These are phyloP conservation scores for Alternaria novae-zelandiae DNA, from an alignment of 2,329 filamentous ascomycete species.

Conservation along the genomic window DNA sequence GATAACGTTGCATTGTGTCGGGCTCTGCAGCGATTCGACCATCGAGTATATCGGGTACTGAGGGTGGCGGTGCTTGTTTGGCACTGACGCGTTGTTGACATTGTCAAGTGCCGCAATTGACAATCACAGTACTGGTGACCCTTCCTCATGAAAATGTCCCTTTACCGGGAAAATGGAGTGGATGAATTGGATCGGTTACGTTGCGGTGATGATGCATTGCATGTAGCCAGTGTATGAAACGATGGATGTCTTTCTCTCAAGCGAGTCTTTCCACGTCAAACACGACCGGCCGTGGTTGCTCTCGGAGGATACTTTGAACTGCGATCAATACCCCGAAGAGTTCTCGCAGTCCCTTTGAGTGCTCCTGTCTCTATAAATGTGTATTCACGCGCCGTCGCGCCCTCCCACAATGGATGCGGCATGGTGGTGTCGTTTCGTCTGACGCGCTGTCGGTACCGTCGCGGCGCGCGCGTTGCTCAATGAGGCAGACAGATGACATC, in stretches of 20 bases:
- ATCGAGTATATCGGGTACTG: background rate
- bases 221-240: constrained; percentile 25
- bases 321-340: constrained; percentile 32
- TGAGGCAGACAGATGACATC: background rate
- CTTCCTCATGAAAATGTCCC: background rate
- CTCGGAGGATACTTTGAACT: constrained; percentile 41
- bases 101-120: background rate
- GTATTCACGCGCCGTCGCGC: background rate
- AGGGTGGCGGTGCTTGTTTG: background rate
- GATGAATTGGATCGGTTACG: background rate
- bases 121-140: background rate
- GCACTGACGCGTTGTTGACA: background rate
- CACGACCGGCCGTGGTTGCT: constrained; percentile 16
- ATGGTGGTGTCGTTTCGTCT: background rate
- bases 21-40: background rate
- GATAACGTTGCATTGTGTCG: background rate
- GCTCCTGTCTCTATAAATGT: constrained; percentile 15
- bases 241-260: constrained; percentile 22
- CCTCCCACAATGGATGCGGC: background rate
- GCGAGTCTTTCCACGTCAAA: constrained; percentile 22
- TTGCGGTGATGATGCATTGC: background rate
- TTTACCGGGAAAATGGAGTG: background rate
- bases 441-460: background rate
- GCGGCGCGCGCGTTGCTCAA: background rate
- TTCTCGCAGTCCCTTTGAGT: constrained; percentile 42